Conservation (phyloP, 805 yeast genomes). For the Saturnispora hagleri region DNA sequence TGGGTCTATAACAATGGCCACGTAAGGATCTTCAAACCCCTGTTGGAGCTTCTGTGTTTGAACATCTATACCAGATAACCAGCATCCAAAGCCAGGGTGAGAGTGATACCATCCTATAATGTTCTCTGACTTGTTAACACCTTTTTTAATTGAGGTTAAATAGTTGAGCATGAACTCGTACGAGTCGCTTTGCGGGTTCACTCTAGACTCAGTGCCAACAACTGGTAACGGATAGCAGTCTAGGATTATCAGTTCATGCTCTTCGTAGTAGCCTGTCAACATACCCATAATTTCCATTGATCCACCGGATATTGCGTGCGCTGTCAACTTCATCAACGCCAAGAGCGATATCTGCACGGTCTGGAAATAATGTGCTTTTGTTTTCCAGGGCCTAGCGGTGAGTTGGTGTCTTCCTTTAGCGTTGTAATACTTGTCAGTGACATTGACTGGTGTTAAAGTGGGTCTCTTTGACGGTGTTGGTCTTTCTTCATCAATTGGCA, state of each 20-base stretch:
- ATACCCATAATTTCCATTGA: constrained; percentile 92
- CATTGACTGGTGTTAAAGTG: neutral
- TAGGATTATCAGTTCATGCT: constrained; percentile 51
- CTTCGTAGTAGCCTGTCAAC: constrained; percentile 64
- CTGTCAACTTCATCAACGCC: constrained; percentile 66
- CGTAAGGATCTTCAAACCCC: constrained; percentile 81
- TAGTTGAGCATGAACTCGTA: constrained; percentile 92
- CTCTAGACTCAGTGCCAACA: constrained; percentile 92
- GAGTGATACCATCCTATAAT: constrained; percentile 97
- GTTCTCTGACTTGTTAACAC: constrained; percentile 44
- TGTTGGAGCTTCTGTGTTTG: constrained; percentile 82
- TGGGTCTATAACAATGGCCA: constrained; percentile 86
- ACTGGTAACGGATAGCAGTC: constrained; percentile 87
- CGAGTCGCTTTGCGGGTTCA: constrained; percentile 88
- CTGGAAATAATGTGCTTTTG: constrained; percentile 50
- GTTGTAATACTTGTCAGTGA: neutral
- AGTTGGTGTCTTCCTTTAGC: neutral
- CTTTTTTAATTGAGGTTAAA: constrained; percentile 43
- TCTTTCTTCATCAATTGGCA: neutral
- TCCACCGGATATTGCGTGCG: constrained; percentile 80
- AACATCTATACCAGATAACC: constrained; percentile 91
- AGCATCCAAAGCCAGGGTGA: constrained; percentile 96
- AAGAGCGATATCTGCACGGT: constrained; percentile 57
- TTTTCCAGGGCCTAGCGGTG: constrained; percentile 42
- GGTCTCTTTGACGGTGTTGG: neutral